Evolutionary conservation across 768 basidiomycete species (phyloP), one percentile per base, ranked within the genome.

Genomic region (Russula ochroleuca): DNA sequence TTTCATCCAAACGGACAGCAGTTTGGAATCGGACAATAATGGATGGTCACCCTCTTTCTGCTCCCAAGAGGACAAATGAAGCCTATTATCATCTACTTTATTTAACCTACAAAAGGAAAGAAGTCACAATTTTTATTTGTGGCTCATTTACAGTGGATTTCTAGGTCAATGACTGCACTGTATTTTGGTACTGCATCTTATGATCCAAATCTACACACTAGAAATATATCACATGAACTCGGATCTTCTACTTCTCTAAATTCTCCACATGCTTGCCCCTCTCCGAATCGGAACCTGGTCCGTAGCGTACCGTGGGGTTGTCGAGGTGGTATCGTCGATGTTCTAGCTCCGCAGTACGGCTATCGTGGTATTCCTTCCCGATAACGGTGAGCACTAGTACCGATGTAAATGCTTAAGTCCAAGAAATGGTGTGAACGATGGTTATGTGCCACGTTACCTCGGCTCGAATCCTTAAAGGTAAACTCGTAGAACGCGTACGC

Each of bases 401-500:
- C 14, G 33, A 35, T 9, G 58, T 23, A 13, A 37, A 35, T 59
- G 28, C 21, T 2, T 66, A 17, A 62, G 56, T 15, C 43, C 17
- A 19, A 57, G 52, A 58, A 51, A n/a, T n/a, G n/a, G n/a, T n/a
- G n/a, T 11, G 13, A 43, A 17, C n/a, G n/a, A n/a, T n/a, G 33
- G 37, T 11, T 4, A 31, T 31, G 31, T 48, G 25, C 33, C 17
- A 66, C 61, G 41, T 43, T 47, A 72, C 72, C 67, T 66, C 72
- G 63, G 61, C 62, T 69, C 10, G 72, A 72, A 61, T 73, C 72
- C 47, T 62, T 65, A 45, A 73, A 59, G 40, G 70, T 21, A 35
- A 73, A 54, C 57, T 73, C 70, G 65, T 73, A 73, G 43, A 71
- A 41, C 13, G 66, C 56, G 8, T 69, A 72, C 25, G 72, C 72